Base-by-base conservation (phyloP, 2,329 filamentous ascomycete genomes). In the Botryotinia calthae region DNA sequence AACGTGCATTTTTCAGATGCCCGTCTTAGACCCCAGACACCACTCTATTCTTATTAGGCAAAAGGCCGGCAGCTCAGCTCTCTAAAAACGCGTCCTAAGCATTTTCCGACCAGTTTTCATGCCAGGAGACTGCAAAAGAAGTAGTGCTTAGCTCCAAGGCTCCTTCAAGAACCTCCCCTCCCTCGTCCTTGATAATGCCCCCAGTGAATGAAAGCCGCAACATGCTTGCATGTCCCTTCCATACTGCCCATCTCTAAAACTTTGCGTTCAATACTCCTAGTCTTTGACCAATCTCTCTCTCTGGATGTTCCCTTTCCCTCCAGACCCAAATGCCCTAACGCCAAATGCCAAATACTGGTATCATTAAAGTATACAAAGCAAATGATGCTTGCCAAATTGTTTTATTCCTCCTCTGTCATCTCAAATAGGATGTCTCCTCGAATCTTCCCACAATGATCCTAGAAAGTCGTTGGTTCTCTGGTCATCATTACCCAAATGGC, bases 311-410 rank as follows among this genome's bases (percentile, higher is more conserved):
- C 48, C 34, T 31, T 18, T 54, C 18, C 34, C 40, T 31, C 6
- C 48, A 48, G 31, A 70, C 31, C 42, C 42, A 64, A 31, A 56
- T 68, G 18, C 14, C 51, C 42, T 42, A 68, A 56, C 62, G 46
- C 69, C 46, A 56, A 75, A 77, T 75, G 72, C 72, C 75, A 34
- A 59, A 58, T 74, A 59, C 46, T 77, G 77, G 77, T 79, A 79
- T 78, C 75, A 75, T 75, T n/a, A 71, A 73, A 71, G 28, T 40
- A 71, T 37, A 56, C 34, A 56, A 51, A 18, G 28, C 44, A 42
- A 72, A 65, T 18, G 59, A 48, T 20, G 68, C 20, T 31, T 34
- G 37, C 61, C 46, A 48, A 42, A 67, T 6, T 42, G 25, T n/a
- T 40, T 28, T 51, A 31, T 40, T 48, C 34, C 31, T 44, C 58